phyloP scores from a whole-genome alignment of 2,329 filamentous ascomycete genomes.

The Epichloe typhina region DNA sequence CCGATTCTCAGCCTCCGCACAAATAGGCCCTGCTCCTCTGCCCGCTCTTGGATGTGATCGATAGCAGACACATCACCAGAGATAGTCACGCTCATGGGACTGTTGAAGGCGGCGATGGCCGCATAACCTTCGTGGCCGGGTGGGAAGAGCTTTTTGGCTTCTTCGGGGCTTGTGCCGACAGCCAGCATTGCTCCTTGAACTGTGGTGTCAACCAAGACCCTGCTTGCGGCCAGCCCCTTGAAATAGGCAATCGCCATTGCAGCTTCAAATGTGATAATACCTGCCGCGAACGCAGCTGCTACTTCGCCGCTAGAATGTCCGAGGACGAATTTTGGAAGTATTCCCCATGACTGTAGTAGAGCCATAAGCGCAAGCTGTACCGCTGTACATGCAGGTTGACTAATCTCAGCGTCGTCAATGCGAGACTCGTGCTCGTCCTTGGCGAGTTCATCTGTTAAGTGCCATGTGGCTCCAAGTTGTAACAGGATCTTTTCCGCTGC shows the following conservation, averaged over 20 bases:
- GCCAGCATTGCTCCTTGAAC: slow-evolving; percentile 8
- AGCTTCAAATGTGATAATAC: slow-evolving; percentile 18
- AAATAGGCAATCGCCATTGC: slow-evolving; percentile 20
- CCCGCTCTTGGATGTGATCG: slow-evolving; percentile 11
- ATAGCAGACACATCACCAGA: slow-evolving; percentile 16
- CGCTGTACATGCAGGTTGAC: slow-evolving; percentile 17
- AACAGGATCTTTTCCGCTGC: too few relatives aligned
- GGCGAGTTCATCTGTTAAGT: too few relatives aligned
- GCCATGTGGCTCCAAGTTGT: too few relatives aligned
- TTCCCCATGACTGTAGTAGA: slow-evolving; percentile 20
- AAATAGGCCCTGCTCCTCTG: slow-evolving; percentile 13
- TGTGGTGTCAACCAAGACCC: slow-evolving; percentile 9
- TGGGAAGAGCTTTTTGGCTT: background rate
- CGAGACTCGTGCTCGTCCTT: background rate
- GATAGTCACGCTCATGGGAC: slow-evolving; percentile 14
- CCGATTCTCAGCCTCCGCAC: slow-evolving; percentile 14
- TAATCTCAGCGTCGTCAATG: background rate
- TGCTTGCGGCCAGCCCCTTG: slow-evolving; percentile 10
- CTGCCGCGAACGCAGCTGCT: slow-evolving; percentile 26
- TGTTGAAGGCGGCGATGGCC: slow-evolving; percentile 21
- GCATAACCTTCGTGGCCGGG: slow-evolving; percentile 13
- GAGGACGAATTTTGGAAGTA: slow-evolving; percentile 22
- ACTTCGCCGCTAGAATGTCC: slow-evolving; percentile 33
- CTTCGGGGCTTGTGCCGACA: background rate
- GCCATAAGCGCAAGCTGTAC: slow-evolving; percentile 27